Conservation (phyloP, 306 rosid genomes). For the Ziziphus jujuba region DNA sequence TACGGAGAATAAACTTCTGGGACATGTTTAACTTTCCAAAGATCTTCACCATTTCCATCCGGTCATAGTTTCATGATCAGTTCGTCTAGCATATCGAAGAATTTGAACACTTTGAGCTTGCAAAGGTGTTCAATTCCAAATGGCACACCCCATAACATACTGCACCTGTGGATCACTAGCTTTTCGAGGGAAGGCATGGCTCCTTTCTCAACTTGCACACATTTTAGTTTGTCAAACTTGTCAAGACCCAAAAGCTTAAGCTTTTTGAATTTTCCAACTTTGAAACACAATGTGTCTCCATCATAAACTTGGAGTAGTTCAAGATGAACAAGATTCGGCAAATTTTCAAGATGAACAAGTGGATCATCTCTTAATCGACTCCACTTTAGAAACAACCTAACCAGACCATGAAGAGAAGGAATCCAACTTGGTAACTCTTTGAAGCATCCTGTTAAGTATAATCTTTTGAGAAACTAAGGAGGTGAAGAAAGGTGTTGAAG, state of each 20-base stretch:
- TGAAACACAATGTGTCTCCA: slow-evolving; percentile 51
- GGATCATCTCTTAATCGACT: slow-evolving; percentile 36
- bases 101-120: slow-evolving; percentile 51
- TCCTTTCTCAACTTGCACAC: slow-evolving; percentile 45
- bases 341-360: slow-evolving; percentile 16
- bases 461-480: slow-evolving; percentile 36
- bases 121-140: slow-evolving; percentile 54
- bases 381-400: slow-evolving; percentile 31
- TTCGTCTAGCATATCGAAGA: slow-evolving; percentile 62
- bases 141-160: slow-evolving; percentile 45
- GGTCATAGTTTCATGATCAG: slow-evolving; percentile 49
- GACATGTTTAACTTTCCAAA: slow-evolving; percentile 50
- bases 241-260: slow-evolving; percentile 62
- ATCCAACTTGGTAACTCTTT: slow-evolving; percentile 41
- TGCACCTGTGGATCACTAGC: slow-evolving; percentile 53
- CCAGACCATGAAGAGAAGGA: slow-evolving; percentile 32
- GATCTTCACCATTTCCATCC: slow-evolving; percentile 42
- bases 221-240: slow-evolving; percentile 46
- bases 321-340: slow-evolving; percentile 34
- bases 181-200: slow-evolving; percentile 66
- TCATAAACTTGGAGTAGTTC: slow-evolving; percentile 47
- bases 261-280: slow-evolving; percentile 50
- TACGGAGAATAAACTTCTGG: slow-evolving; percentile 57
- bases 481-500: slow-evolving; percentile 37
- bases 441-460: slow-evolving; percentile 39